Base-by-base conservation (phyloP, 495 filamentous ascomycete genomes). In the Tuber brumale region DNA sequence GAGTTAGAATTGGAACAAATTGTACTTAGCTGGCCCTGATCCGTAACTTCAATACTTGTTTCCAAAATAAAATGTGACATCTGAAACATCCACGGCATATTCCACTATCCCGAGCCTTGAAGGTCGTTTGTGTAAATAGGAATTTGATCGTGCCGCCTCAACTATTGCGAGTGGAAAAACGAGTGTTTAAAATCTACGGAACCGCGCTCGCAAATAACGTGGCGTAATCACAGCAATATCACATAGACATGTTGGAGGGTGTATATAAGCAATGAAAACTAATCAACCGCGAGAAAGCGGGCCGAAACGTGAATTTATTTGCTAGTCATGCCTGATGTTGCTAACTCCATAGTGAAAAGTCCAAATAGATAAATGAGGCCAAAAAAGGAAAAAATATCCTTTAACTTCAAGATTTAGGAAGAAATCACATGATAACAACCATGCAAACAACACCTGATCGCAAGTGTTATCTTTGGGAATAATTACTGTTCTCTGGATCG, bases 401-500 rank as follows among this genome's bases (percentile, higher is more conserved):
- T 61, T 35, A 66, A 66, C 57, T 66, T 31, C 23, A 4, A 4
- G 57, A 19, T 66, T 12, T 31, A 4, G n/a, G n/a, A 31, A 16
- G 0, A 14, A 66, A 66, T 14, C 31, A 35, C 27, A 66, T 3
- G 1, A 35, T 19, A 35, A 66, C 31, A 35, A 3, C 12, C 27
- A 66, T 66, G 27, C 27, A 66, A 35, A 31, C 57, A 35, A 18
- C n/a, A 14, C 27, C 57, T 3, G 14, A 35, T 66, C 27, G 4
- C 27, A 31, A 31, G 57, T 66, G 27, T 6, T 35, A 35, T 16
- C n/a, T 16, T 16, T 27, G 57, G 35, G 27, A 66, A 57, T 37
- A 44, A 57, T 19, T 80, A 76, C 61, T 80, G 78, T 19, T 80
- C 78, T 23, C 78, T 79, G n/a, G 78, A 80, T 44, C 77, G 66